A percentile compares a stretch with the other conserved stretches of the same genome.
Conservation (phyloP, 108 stramenopile genomes). For the Nitzschia inconspicua region DNA sequence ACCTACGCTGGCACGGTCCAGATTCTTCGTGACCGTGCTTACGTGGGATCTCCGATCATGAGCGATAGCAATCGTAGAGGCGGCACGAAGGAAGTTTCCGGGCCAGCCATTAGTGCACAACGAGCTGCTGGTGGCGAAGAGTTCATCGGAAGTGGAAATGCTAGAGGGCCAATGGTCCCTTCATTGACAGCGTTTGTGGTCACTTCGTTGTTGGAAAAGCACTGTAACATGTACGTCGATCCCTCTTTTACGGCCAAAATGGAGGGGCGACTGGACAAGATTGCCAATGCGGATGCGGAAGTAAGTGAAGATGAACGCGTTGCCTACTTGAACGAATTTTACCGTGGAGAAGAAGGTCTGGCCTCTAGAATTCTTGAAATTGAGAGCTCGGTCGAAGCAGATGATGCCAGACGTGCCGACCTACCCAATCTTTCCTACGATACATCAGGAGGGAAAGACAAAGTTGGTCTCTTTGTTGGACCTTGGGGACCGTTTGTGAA, state of each 20-base stretch:
- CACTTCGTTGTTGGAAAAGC: conserved; percentile 45
- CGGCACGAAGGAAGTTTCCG: conserved; percentile 16
- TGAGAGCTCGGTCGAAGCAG: conserved; percentile 40
- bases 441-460: conserved; percentile 5
- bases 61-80: conserved; percentile 20
- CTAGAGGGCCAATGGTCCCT: conserved; percentile 52
- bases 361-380: conserved; percentile 38
- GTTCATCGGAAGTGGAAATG: conserved; percentile 25
- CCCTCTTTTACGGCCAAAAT: conserved; percentile 69
- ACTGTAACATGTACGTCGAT: conserved; percentile 70
- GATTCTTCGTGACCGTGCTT: conserved; percentile 61
- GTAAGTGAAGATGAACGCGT: conserved; percentile 39
- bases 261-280: conserved; percentile 55
- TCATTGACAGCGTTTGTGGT: conserved; percentile 73
- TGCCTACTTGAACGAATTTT: conserved; percentile 63
- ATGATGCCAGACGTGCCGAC: conserved; percentile 55
- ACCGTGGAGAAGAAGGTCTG: conserved; percentile 53
- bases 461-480: conserved; percentile 54
- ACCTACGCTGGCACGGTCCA: conserved; percentile 73
- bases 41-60: conserved; percentile 41
- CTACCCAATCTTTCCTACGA: conserved; percentile 31
- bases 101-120: conserved; percentile 38
- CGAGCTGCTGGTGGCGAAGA: conserved; percentile 54
- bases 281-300: conserved; percentile 35
- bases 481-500: conserved; percentile 63